Conservation (phyloP, 345 rosid genomes). For the Leavenworthia alabamica region DNA sequence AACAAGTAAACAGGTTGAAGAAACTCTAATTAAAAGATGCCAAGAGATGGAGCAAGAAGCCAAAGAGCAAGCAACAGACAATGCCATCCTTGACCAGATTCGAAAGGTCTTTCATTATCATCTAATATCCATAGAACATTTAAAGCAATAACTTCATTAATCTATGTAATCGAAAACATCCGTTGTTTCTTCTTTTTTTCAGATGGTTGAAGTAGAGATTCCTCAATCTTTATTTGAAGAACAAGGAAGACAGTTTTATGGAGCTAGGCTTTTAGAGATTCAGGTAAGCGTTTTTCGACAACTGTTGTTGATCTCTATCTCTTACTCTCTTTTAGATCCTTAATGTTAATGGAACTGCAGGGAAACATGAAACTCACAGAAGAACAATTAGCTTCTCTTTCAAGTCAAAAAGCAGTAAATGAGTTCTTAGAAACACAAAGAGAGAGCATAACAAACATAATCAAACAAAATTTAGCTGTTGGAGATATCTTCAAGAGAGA, state of each 20-base stretch:
- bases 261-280: conserved; percentile 73
- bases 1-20: conserved; percentile 60
- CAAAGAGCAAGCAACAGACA: conserved; percentile 88
- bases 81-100: conserved; percentile 83
- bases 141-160: neutral
- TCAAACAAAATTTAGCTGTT: conserved; percentile 67
- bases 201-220: conserved; percentile 92
- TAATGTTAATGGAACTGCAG: conserved; percentile 31
- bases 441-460: conserved; percentile 51
- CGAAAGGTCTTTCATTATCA: conserved; percentile 62
- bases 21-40: conserved; percentile 58
- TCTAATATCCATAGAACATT: neutral
- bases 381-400: conserved; percentile 63
- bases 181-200: neutral
- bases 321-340: neutral
- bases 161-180: neutral
- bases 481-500: conserved; percentile 77
- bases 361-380: conserved; percentile 69
- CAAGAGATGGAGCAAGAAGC: conserved; percentile 70
- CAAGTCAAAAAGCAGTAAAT: conserved; percentile 75
- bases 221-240: conserved; percentile 88
- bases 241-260: conserved; percentile 92
- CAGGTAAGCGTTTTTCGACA: conserved; percentile 45
- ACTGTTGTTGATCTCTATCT: neutral
- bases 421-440: conserved; percentile 68